Percentiles rank a stretch among this genome's conserved stretches.
These are phyloP conservation scores for Aspergillus carbonarius DNA, from an alignment of 2,329 filamentous ascomycete species.

Conservation along the genomic window DNA sequence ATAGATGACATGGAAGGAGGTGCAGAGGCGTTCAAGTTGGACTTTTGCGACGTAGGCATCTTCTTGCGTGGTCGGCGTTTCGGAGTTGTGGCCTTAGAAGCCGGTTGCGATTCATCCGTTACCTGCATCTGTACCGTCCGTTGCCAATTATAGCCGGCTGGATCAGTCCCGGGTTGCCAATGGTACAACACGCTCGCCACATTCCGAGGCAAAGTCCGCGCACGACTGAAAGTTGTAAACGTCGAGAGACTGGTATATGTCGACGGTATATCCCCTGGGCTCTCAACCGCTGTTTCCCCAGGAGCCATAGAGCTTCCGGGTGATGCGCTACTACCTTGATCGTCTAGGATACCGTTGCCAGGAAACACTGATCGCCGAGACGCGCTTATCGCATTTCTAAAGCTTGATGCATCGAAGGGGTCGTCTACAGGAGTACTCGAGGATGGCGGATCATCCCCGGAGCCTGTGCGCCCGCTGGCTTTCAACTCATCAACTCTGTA, in stretches of 20 bases:
- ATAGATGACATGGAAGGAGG: slow-evolving; percentile 26
- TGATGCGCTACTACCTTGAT: background rate
- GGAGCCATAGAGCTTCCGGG: background rate
- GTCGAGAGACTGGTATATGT: slow-evolving; percentile 26
- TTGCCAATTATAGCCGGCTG: slow-evolving; percentile 36
- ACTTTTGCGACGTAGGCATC: slow-evolving; percentile 17
- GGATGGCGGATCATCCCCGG: background rate
- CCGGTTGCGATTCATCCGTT: slow-evolving; percentile 21
- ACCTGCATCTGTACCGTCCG: slow-evolving; percentile 21
- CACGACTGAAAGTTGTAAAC: slow-evolving; percentile 29
- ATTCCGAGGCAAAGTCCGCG: slow-evolving; percentile 22
- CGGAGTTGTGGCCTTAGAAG: slow-evolving; percentile 16
- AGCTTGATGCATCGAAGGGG: background rate
- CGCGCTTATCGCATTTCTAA: background rate
- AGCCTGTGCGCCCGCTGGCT: background rate
- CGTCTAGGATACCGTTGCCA: background rate
- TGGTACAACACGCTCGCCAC: slow-evolving; percentile 35
- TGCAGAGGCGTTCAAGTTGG: slow-evolving; percentile 14
- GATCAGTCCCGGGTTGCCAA: slow-evolving; percentile 36
- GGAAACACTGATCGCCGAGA: background rate
- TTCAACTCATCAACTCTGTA: background rate
- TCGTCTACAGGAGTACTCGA: background rate
- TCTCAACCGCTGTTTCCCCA: background rate
- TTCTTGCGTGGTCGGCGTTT: slow-evolving; percentile 29
- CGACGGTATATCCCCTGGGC: background rate